Percentiles rank a stretch among this genome's conserved stretches.
Evolutionary conservation across 2,329 filamentous ascomycete genomes (phyloP).

Genomic region (Xylaria sp.): DNA sequence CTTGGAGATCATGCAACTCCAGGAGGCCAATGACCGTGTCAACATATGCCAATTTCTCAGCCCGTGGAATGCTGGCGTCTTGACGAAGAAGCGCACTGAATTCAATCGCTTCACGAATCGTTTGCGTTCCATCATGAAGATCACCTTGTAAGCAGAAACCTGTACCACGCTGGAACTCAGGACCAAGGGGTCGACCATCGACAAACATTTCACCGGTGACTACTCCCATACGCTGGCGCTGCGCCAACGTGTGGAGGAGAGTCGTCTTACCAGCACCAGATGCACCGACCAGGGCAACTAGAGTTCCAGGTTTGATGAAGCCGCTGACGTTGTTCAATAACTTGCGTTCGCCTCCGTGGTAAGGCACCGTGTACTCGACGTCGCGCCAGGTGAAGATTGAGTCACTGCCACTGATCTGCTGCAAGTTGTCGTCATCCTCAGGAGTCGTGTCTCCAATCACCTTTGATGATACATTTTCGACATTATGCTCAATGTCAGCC

Average conservation of each 20-base stretch:
- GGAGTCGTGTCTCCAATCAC: slow-evolving; percentile 17
- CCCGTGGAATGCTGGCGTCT: slow-evolving; percentile 62
- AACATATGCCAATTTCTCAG: slow-evolving; percentile 84
- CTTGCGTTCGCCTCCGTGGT: slow-evolving; percentile 54
- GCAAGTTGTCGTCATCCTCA: slow-evolving; percentile 34
- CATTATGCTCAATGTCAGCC: slow-evolving; percentile 55
- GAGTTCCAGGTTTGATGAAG: slow-evolving; percentile 72
- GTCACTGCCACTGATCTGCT: slow-evolving; percentile 50
- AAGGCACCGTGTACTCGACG: slow-evolving; percentile 67
- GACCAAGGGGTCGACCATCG: slow-evolving; percentile 56
- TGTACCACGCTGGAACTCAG: slow-evolving; percentile 62
- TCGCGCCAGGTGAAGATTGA: slow-evolving; percentile 67
- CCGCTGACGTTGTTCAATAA: slow-evolving; percentile 66
- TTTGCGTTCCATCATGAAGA: slow-evolving; percentile 64
- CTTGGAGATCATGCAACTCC: slow-evolving; percentile 62
- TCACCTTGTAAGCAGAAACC: slow-evolving; percentile 71
- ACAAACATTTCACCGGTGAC: slow-evolving; percentile 67
- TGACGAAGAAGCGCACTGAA: slow-evolving; percentile 80
- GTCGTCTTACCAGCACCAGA: slow-evolving; percentile 82
- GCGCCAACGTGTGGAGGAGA: slow-evolving; percentile 67
- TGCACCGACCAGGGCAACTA: slow-evolving; percentile 77
- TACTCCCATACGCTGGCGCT: slow-evolving; percentile 62
- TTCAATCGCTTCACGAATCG: slow-evolving; percentile 79
- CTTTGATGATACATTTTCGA: slow-evolving; percentile 27
- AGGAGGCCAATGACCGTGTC: slow-evolving; percentile 86